Evolutionary conservation across 2,329 filamentous ascomycete species (phyloP).

Genomic region (Fragosphaeria purpurea): DNA sequence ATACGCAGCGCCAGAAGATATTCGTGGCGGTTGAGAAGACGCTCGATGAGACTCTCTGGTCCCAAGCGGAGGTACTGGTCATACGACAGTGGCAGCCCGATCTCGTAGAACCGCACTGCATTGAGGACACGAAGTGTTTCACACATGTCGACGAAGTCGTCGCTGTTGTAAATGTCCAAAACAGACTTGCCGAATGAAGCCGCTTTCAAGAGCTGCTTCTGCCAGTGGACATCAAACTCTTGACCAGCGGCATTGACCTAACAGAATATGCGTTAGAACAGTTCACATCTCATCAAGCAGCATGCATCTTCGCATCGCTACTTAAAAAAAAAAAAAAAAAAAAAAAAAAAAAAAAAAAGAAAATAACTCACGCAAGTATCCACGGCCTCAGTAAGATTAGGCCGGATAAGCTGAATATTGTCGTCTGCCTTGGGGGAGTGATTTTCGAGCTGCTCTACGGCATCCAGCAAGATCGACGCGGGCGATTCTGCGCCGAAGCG

Average conservation of each 20-base stretch:
- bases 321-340: too few species aligned
- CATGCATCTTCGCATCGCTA: too few species aligned
- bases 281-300: too few species aligned
- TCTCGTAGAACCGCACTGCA: slow-evolving; percentile 80
- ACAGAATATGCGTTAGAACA: not conserved
- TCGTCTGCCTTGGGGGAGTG: slow-evolving; percentile 97
- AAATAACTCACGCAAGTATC: slow-evolving; percentile 57
- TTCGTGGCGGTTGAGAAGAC: slow-evolving; percentile 80
- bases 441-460: slow-evolving; percentile 79
- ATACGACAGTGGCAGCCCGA: slow-evolving; percentile 83
- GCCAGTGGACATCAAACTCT: slow-evolving; percentile 84
- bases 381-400: slow-evolving; percentile 82
- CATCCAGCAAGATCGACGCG: slow-evolving; percentile 86
- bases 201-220: slow-evolving; percentile 90
- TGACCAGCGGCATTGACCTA: slow-evolving; percentile 75
- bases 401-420: slow-evolving; percentile 86
- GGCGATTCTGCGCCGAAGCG: slow-evolving; percentile 78
- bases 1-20: slow-evolving; percentile 85
- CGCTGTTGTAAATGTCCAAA: slow-evolving; percentile 91
- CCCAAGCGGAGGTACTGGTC: slow-evolving; percentile 89
- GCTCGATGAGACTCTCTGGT: slow-evolving; percentile 75
- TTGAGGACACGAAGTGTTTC: slow-evolving; percentile 89
- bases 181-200: slow-evolving; percentile 98
- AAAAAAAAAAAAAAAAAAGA: too few species aligned
- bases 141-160: slow-evolving; percentile 98